Base-by-base conservation (phyloP, 2,329 filamentous ascomycete species). In the Neofusicoccum parvum region DNA sequence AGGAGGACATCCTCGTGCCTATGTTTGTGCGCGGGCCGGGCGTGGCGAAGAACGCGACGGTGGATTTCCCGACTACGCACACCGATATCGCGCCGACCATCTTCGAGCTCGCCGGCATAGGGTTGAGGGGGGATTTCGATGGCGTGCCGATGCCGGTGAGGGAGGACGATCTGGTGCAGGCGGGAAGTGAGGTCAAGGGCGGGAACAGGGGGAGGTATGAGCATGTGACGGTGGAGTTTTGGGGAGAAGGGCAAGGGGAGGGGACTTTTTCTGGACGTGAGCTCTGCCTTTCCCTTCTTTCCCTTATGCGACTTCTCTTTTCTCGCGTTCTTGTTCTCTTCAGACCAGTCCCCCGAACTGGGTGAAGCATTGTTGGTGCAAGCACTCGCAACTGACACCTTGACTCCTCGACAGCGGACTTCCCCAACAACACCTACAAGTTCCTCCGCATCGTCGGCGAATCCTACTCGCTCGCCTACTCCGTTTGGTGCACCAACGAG, bases 401-500 rank as follows among this genome's bases (percentile, higher is more conserved):
- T 23, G 20, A 23, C 20, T 23, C 27, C 23, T 41, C 17, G 15
- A 23, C 41, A 49, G 34, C 34, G 7, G 48, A 64, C 36, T 41
- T 34, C 14, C 37, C 36, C 32, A 82, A 82, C 67, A 88, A 88
- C 68, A 88, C 86, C 0, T 89, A 88, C 79, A 89, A 89, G 74
- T 82, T 80, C 0, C 69, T 88, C 20, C 81, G 87, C n/a, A 74
- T 89, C 7, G 78, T 87, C 4, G 77, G 82, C 0, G 72, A 81
- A 1, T 74, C 77, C 3, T 90, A 90, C 70, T 86, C 84, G 69
- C 72, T 90, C 3, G 86, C 87, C 67, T 91, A 91, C 70, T 83
- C 87, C 0, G 86, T 90, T 0, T 91, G 88, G 88, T 91, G 89
- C 71, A 89, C 78, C 15, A 86, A 87, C 62, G 88, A 90, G 71